A percentile compares a stretch with the other conserved stretches of the same genome.
Conservation (phyloP, 176 grass and related monocot genomes). For the Phyllostachys edulis region DNA sequence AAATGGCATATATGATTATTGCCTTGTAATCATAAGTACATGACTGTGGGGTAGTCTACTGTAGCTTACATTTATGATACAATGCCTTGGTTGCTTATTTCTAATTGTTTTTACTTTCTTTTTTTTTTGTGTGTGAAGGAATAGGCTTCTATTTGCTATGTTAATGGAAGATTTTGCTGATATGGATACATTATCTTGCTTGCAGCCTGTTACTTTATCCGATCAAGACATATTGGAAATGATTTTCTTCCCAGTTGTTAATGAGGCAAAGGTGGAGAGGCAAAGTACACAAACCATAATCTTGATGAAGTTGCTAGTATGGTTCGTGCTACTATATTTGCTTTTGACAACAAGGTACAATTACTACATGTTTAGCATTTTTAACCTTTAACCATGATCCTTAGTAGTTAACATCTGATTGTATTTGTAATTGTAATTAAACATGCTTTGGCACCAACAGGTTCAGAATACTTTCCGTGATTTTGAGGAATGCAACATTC, state of each 20-base stretch:
- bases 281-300: too few species aligned
- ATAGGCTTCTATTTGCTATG: too few species aligned
- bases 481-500: constrained; percentile 96
- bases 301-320: too few species aligned
- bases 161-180: too few species aligned
- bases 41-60: background rate
- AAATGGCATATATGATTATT: constrained; percentile 17
- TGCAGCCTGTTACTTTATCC: too few species aligned
- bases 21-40: background rate
- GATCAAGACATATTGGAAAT: too few species aligned
- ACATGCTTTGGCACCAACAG: constrained; percentile 50
- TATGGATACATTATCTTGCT: too few species aligned
- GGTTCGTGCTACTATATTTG: too few species aligned
- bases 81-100: background rate
- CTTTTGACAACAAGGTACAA: too few species aligned
- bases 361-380: too few species aligned
- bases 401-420: constrained; percentile 2
- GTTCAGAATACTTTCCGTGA: constrained; percentile 93
- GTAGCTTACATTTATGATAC: constrained; percentile 4
- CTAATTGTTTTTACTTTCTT: background rate
- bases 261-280: too few species aligned
- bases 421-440: constrained; percentile 26
- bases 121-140: background rate
- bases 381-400: background rate
- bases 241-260: too few species aligned